Base-by-base conservation (phyloP, 2,329 filamentous ascomycete species). In the Tolypocladium ovalisporum region DNA sequence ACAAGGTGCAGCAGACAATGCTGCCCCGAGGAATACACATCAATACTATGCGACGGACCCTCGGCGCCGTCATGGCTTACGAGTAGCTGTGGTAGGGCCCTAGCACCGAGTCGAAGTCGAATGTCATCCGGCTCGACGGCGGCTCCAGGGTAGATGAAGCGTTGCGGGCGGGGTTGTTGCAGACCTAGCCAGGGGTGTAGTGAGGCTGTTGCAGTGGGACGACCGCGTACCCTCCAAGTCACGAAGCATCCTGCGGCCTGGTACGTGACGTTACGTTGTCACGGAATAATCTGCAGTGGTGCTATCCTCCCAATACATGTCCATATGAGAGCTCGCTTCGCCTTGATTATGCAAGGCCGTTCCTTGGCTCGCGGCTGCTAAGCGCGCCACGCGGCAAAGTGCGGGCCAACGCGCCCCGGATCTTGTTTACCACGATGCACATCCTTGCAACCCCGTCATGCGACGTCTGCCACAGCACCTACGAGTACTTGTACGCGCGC, bases 351-450 rank as follows among this genome's bases (percentile, higher is more conserved):
- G 49, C 17, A 52, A 52, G 32, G 32, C 32, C 9, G 9, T 34
- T 34, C 32, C 32, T 34, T 34, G 32, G 32, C 32, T 34, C 32
- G 57, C 58, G 53, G 27, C 52, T 57, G 55, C 37, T 59, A 57
- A 55, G 58, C 55, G 55, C 58, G 52, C 37, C 32, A 40, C 40
- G 58, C 58, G 57, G 51, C 51, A 49, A 27, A 34, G 47, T 34
- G 47, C 47, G 47, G 47, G 47, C 19, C 47, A 22, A 34, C 29
- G 4, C 27, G 10, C 47, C 47, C 3, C 27, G 27, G 22, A 36
- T 15, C 52, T 54, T 54, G 52, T 54, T 54, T 36, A 40, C 52
- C 27, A 32, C 47, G 47, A 51, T 34, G 47, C 29, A 6, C 4
- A 51, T 34, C 47, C 47, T 34, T 51, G 47, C 47, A 32, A 3